Conservation (phyloP, 2,329 filamentous ascomycete species). For the Fusarium concolor region DNA sequence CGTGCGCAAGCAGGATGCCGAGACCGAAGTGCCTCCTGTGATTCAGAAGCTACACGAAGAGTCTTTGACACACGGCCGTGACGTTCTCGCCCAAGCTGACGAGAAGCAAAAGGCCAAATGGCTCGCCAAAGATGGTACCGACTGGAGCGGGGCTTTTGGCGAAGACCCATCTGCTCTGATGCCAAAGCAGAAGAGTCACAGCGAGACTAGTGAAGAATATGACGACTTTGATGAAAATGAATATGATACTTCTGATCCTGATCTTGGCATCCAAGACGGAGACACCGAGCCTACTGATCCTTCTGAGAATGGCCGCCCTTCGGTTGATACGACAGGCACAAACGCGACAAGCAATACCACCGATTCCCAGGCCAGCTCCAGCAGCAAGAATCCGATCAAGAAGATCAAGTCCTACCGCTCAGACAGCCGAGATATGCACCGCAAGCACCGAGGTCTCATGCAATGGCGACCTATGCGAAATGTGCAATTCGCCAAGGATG, state of each 20-base stretch:
- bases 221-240: constrained; percentile 56
- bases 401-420: constrained; percentile 72
- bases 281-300: constrained; percentile 48
- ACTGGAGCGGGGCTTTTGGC: constrained; percentile 90
- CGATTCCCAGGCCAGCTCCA: constrained; percentile 49
- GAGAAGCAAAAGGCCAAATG: constrained; percentile 81
- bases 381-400: constrained; percentile 65
- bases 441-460: constrained; percentile 91
- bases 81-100: constrained; percentile 79
- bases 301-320: constrained; percentile 49
- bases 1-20: constrained; percentile 77
- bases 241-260: constrained; percentile 56
- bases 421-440: constrained; percentile 79
- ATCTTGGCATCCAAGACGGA: constrained; percentile 71
- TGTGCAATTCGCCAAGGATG: constrained; percentile 85
- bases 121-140: constrained; percentile 81
- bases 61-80: constrained; percentile 81
- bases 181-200: constrained; percentile 48
- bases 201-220: constrained; percentile 53
- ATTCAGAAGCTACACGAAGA: constrained; percentile 83
- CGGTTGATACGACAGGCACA: constrained; percentile 53
- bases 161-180: constrained; percentile 72
- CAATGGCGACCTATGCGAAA: constrained; percentile 95
- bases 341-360: constrained; percentile 50
- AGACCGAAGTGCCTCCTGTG: constrained; percentile 76